Percentiles rank a stretch among this genome's conserved stretches.
These are phyloP conservation scores for Hortiboletus rubellus DNA, from an alignment of 1,284 basidiomycete genomes.

Conservation along the genomic window DNA sequence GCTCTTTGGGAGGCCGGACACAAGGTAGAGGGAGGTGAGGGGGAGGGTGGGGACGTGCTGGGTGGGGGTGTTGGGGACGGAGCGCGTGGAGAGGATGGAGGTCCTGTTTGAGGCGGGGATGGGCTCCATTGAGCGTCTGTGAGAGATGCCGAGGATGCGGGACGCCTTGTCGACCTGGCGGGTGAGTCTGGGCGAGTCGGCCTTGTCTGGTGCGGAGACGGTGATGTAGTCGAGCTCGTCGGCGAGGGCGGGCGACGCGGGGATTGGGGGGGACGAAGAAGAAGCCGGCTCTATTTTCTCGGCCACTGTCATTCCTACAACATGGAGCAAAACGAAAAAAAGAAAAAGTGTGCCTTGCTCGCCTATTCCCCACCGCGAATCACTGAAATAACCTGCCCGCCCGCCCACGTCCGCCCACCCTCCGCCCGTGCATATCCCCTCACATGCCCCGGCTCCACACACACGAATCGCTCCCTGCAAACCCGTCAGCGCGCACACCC, in stretches of 20 bases:
- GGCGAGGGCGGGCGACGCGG: constrained; percentile 41
- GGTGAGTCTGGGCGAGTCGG: not conserved
- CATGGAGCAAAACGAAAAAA: not conserved
- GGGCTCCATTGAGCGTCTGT: constrained; percentile 76
- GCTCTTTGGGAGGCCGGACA: constrained; percentile 80
- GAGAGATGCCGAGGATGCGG: constrained; percentile 69
- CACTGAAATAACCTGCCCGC: constrained; percentile 66
- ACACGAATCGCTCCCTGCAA: constrained; percentile 74
- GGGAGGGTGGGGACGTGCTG: constrained; percentile 64
- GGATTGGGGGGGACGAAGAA: constrained; percentile 7
- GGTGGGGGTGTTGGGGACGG: constrained; percentile 56
- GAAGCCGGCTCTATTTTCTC: not conserved
- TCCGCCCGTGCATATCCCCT: constrained; percentile 60
- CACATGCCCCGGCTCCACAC: constrained; percentile 86
- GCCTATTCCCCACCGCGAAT: constrained; percentile 17
- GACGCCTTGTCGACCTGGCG: constrained; percentile 58
- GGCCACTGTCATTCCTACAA: not conserved
- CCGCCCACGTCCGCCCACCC: constrained; percentile 69
- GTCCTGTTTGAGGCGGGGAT: constrained; percentile 71
- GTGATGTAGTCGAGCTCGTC: constrained; percentile 76
- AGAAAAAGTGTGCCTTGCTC: not conserved
- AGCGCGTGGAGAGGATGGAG: constrained; percentile 75
- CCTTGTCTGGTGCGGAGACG: constrained; percentile 38
- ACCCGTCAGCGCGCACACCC: not conserved
- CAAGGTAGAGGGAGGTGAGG: constrained; percentile 80